phyloP scores from a whole-genome alignment of 495 filamentous ascomycete species.

The Immersiella caudata region DNA sequence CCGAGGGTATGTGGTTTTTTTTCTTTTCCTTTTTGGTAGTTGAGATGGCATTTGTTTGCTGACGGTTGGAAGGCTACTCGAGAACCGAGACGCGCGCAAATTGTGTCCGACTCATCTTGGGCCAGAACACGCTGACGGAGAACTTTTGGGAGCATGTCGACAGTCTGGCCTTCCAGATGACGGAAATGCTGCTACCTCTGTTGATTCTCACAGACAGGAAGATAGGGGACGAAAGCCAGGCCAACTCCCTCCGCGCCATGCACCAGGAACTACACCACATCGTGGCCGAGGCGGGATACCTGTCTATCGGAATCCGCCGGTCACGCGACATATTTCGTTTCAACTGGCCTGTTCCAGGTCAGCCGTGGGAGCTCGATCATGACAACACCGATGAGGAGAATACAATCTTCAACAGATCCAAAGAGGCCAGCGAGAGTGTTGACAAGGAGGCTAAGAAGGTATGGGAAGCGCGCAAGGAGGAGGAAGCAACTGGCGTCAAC shows the following conservation, averaged over 20 bases:
- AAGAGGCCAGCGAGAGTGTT: conserved; percentile 32
- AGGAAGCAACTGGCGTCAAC: not conserved
- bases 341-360: conserved; percentile 41
- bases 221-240: conserved; percentile 18
- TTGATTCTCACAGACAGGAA: conserved; percentile 40
- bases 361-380: conserved; percentile 43
- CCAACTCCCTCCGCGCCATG: conserved; percentile 23
- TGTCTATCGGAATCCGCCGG: conserved; percentile 47
- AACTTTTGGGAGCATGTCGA: conserved; percentile 49
- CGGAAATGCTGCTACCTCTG: conserved; percentile 46
- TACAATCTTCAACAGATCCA: conserved; percentile 37
- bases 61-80: conserved; percentile 39
- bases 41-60: not conserved
- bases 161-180: conserved; percentile 42
- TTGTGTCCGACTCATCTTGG: conserved; percentile 34
- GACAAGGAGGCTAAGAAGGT: not conserved
- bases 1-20: conserved; percentile 53
- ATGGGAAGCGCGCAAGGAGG: not conserved
- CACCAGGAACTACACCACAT: conserved; percentile 52
- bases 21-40: not conserved
- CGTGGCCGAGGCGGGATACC: conserved; percentile 46
- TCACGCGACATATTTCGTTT: conserved; percentile 52
- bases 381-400: conserved; percentile 34
- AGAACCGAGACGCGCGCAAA: conserved; percentile 44
- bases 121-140: conserved; percentile 33